Base-by-base conservation (phyloP, 2,329 filamentous ascomycete genomes). In the Cladosporium sp. region DNA sequence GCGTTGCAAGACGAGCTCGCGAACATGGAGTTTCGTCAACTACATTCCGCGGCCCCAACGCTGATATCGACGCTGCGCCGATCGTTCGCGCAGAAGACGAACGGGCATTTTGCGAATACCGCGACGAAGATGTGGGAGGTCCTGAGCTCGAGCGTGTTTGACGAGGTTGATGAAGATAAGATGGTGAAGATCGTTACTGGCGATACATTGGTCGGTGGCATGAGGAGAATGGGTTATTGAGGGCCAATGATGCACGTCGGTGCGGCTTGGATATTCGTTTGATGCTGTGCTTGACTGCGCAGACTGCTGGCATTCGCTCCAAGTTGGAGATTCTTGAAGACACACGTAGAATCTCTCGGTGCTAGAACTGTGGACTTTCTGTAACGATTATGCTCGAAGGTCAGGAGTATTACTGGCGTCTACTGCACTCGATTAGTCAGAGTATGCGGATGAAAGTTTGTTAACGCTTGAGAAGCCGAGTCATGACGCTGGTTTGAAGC, bases 41-140 rank as follows among this genome's bases (percentile, higher is more conserved):
- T 56, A 18, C 60, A 35, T 22, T 53, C 32, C 41, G 58, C 10
- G 49, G 59, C 60, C 7, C 57, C 59, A 0, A 67, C 64, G 9
- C 55, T 68, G 2, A 66, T 63, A 9, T 57, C 61, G 13, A 56
- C 58, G 7, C 54, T 68, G 18, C 56, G 63, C 2, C 54, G 61
- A 18, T 60, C 64, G 14, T 64, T 67, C 40, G 62, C 65, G 31
- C 54, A 54, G 7, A 56, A 55, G 35, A 60, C 61, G 10, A 55
- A 43, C 18, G 48, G 48, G 8, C 48, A 50, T 22, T 43, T 50
- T 31, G 48, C 38, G 11, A 50, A 50, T 18, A 43, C 48, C 2
- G 48, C 48, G 18, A 48, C 54, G 3, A 62, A 61, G 50, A 66
- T 67, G 63, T 68, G 65, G 65, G 63, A 66, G 32, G 49, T 66